Percentiles rank a stretch among this genome's conserved stretches.
Evolutionary conservation across 306 rosid species (phyloP).

Genomic region (Oxytropis ochrocephala): DNA sequence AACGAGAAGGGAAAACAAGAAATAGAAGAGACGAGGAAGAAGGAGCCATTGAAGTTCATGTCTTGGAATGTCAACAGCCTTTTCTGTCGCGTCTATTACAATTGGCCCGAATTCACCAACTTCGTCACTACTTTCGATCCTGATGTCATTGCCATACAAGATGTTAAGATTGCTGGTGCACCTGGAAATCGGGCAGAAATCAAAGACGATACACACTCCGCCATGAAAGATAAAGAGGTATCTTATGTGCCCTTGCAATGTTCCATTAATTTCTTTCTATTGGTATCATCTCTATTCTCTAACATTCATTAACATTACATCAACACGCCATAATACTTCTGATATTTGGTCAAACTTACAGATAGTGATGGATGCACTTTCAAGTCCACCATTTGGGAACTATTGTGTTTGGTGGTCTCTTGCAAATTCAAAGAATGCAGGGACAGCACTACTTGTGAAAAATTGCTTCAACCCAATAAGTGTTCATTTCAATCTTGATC

Average conservation of each 20-base stretch:
- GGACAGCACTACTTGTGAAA: slow-evolving; percentile 79
- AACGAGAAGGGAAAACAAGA: slow-evolving; percentile 4
- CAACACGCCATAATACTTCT: neutral
- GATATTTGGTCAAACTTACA: slow-evolving; percentile 32
- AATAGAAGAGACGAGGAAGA: slow-evolving; percentile 27
- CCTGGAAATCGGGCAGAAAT: slow-evolving; percentile 70
- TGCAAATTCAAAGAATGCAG: slow-evolving; percentile 92
- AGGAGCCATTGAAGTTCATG: slow-evolving; percentile 71
- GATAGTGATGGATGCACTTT: slow-evolving; percentile 81
- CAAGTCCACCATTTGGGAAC: slow-evolving; percentile 67
- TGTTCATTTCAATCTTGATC: slow-evolving; percentile 81
- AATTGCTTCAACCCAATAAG: slow-evolving; percentile 73
- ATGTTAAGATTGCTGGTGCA: slow-evolving; percentile 85
- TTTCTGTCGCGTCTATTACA: slow-evolving; percentile 73
- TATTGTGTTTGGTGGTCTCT: slow-evolving; percentile 96
- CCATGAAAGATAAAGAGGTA: slow-evolving; percentile 85
- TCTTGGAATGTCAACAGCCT: slow-evolving; percentile 96
- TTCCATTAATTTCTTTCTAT: too few species aligned
- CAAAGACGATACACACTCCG: slow-evolving; percentile 72
- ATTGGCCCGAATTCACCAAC: slow-evolving; percentile 60
- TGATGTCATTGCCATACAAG: slow-evolving; percentile 87
- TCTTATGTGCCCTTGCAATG: too few species aligned
- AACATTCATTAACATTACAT: neutral
- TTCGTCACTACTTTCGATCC: slow-evolving; percentile 64
- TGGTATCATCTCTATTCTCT: too few species aligned